phyloP scores from a whole-genome alignment of 2,329 filamentous ascomycete genomes.

The Penicillium frequentans region DNA sequence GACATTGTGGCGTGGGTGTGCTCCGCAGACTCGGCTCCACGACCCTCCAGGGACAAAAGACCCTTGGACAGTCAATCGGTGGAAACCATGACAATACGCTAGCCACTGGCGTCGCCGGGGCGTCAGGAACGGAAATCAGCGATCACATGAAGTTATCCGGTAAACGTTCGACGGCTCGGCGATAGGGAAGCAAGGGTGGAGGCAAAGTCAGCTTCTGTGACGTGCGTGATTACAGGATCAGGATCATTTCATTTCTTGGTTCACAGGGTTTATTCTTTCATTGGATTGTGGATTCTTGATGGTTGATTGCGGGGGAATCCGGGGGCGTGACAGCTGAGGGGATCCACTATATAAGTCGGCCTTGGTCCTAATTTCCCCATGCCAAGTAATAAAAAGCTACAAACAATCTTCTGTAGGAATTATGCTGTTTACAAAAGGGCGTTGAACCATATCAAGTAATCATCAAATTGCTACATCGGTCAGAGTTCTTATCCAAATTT shows the following conservation, averaged over 20 bases:
- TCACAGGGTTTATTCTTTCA: background rate
- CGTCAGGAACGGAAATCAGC: background rate
- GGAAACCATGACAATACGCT: background rate
- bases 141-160: background rate
- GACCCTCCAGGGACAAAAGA: background rate
- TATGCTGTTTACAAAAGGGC: too few relatives aligned
- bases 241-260: background rate
- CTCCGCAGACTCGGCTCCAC: background rate
- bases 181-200: background rate
- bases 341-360: background rate
- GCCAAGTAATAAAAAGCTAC: too few relatives aligned
- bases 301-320: background rate
- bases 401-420: too few relatives aligned
- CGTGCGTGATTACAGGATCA: background rate
- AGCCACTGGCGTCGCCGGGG: background rate
- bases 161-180: background rate
- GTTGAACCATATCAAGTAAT: too few relatives aligned
- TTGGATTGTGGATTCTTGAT: background rate
- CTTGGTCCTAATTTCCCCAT: background rate
- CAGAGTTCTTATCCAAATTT: too few relatives aligned
- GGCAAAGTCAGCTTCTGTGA: background rate
- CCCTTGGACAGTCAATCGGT: background rate
- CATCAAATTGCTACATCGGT: too few relatives aligned
- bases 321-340: background rate
- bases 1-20: slow-evolving; percentile 1